A percentile compares a stretch with the other conserved stretches of the same genome.
Conservation (phyloP, 108 stramenopile species). For the Cyclotella sp. region DNA sequence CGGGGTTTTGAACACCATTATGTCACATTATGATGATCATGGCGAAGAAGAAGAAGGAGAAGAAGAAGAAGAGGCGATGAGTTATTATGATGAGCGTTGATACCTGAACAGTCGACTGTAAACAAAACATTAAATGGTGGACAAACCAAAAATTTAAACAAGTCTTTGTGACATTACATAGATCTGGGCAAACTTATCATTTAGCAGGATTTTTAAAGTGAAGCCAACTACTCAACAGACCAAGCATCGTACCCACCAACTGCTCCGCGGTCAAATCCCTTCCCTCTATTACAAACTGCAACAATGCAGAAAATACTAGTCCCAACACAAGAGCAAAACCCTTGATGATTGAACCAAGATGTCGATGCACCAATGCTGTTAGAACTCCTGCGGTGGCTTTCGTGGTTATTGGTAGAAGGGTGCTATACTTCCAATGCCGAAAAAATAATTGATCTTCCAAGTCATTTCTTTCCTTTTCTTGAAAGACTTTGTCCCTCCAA, state of each 20-base stretch:
- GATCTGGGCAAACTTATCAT: neutral
- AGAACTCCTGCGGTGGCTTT: slow-evolving; percentile 78
- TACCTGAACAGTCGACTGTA: too few species aligned
- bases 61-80: slow-evolving; percentile 11
- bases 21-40: slow-evolving; percentile 14
- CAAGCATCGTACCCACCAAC: slow-evolving; percentile 55
- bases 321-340: slow-evolving; percentile 73
- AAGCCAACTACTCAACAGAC: slow-evolving; percentile 60
- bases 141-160: too few species aligned
- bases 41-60: slow-evolving; percentile 20
- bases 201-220: slow-evolving; percentile 57
- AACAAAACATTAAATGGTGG: too few species aligned
- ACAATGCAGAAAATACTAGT: slow-evolving; percentile 56
- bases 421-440: slow-evolving; percentile 33
- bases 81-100: neutral
- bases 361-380: slow-evolving; percentile 75
- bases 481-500: slow-evolving; percentile 1
- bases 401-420: slow-evolving; percentile 48
- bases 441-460: slow-evolving; percentile 10
- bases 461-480: neutral
- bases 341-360: slow-evolving; percentile 71
- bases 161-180: too few species aligned
- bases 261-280: slow-evolving; percentile 52
- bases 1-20: slow-evolving; percentile 20
- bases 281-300: slow-evolving; percentile 57